A percentile compares a stretch with the other conserved stretches of the same genome.
These are phyloP conservation scores for Eurotiales sp. DNA, from an alignment of 2,329 filamentous ascomycete species.

Conservation along the genomic window DNA sequence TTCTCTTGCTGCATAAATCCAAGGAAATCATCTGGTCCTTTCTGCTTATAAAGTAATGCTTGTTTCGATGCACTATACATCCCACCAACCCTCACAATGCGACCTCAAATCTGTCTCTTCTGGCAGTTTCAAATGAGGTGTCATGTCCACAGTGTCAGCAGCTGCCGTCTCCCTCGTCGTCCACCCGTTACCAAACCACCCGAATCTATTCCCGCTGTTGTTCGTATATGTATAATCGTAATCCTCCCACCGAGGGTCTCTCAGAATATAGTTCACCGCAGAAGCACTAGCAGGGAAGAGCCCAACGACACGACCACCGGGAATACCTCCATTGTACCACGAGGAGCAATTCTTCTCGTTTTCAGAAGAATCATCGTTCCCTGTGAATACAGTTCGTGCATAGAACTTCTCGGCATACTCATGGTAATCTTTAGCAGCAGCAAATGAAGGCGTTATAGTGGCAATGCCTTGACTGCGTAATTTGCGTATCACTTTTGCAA, in stretches of 20 bases:
- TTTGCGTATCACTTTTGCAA: slow-evolving; percentile 66
- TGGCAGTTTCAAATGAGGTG: slow-evolving; percentile 58
- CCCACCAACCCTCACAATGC: slow-evolving; percentile 67
- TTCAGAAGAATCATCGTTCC: slow-evolving; percentile 38
- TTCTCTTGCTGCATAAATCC: too few species aligned
- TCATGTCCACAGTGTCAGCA: slow-evolving; percentile 55
- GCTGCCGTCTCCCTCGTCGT: slow-evolving; percentile 52
- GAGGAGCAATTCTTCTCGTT: slow-evolving; percentile 58
- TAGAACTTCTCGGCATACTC: slow-evolving; percentile 48
- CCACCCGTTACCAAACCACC: slow-evolving; percentile 66
- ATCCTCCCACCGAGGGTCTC: slow-evolving; percentile 58
- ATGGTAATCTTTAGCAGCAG: slow-evolving; percentile 57
- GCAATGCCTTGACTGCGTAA: slow-evolving; percentile 63
- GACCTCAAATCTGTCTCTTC: slow-evolving; percentile 57
- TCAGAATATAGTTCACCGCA: slow-evolving; percentile 57
- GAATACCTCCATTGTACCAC: slow-evolving; percentile 66
- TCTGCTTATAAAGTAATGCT: neutral
- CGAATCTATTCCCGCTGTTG: slow-evolving; percentile 40
- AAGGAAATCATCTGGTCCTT: too few species aligned
- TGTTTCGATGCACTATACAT: slow-evolving; percentile 26
- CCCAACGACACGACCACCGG: slow-evolving; percentile 62
- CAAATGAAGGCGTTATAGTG: slow-evolving; percentile 54
- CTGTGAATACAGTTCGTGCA: slow-evolving; percentile 46
- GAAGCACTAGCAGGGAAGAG: slow-evolving; percentile 67
- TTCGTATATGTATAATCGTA: slow-evolving; percentile 52